These are phyloP conservation scores for Trichoderma gamsii DNA, from an alignment of 495 filamentous ascomycete genomes.

Conservation along the genomic window DNA sequence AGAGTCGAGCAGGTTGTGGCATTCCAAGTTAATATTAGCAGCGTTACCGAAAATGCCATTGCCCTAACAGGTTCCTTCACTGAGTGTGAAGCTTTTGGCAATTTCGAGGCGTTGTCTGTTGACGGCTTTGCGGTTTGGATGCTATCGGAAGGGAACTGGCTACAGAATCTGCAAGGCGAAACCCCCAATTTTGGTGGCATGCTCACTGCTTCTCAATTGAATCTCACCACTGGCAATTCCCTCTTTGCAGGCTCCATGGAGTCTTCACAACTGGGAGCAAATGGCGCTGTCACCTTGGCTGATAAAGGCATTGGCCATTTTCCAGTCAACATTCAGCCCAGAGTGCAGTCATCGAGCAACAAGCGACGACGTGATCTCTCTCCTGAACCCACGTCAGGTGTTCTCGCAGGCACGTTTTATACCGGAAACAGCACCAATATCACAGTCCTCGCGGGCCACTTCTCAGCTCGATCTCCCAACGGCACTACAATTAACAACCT, in stretches of 20 bases:
- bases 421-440: conserved; percentile 61
- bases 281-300: conserved; percentile 61
- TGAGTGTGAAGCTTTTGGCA: conserved; percentile 58
- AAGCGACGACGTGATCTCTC: conserved; percentile 53
- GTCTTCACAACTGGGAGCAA: conserved; percentile 61
- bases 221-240: conserved; percentile 53
- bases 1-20: conserved; percentile 65
- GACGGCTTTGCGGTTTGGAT: conserved; percentile 89
- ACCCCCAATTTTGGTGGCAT: conserved; percentile 61
- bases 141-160: conserved; percentile 81
- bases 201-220: conserved; percentile 57
- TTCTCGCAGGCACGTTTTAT: conserved; percentile 74
- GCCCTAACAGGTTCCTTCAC: conserved; percentile 77
- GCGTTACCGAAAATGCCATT: conserved; percentile 62
- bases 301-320: conserved; percentile 47
- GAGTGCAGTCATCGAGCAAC: conserved; percentile 28
- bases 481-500: conserved; percentile 73
- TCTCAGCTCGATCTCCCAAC: conserved; percentile 62
- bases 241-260: conserved; percentile 74
- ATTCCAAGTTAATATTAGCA: conserved; percentile 73
- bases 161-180: conserved; percentile 68
- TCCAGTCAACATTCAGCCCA: conserved; percentile 53
- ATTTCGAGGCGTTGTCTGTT: conserved; percentile 52
- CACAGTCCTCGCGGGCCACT: conserved; percentile 84
- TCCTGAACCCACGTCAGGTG: conserved; percentile 49